Percentiles rank a stretch among this genome's conserved stretches.
Conservation (phyloP, 306 rosid genomes). For the Urtica urens region DNA sequence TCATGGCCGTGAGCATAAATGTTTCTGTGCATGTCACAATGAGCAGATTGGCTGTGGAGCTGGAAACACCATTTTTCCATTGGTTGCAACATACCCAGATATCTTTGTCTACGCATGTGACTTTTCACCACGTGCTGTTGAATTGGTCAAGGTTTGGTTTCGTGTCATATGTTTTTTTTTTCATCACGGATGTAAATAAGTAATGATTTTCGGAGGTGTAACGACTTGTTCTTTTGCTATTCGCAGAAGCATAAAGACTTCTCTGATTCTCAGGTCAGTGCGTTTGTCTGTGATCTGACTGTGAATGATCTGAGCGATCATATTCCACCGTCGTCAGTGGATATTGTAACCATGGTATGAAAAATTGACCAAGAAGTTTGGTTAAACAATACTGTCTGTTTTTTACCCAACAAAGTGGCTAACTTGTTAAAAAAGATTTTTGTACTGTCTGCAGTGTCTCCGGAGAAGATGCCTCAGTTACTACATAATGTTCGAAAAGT, state of each 20-base stretch:
- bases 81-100: constrained; percentile 55
- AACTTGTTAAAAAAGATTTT: constrained; percentile 82
- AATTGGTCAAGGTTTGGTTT: constrained; percentile 63
- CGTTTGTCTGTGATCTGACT: constrained; percentile 84
- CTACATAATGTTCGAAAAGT: constrained; percentile 65
- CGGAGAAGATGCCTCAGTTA: constrained; percentile 76
- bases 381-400: too few species aligned
- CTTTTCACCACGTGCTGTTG: constrained; percentile 85
- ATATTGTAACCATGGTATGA: constrained; percentile 82
- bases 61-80: constrained; percentile 87
- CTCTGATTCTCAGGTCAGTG: constrained; percentile 49
- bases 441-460: constrained; percentile 93
- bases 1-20: neutral
- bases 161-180: too few species aligned
- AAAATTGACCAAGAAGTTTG: constrained; percentile 12
- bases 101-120: constrained; percentile 82
- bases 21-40: constrained; percentile 10
- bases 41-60: constrained; percentile 87
- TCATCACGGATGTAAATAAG: too few species aligned
- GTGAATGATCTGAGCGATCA: constrained; percentile 60
- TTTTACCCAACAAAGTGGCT: constrained; percentile 39
- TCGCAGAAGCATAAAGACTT: constrained; percentile 68
- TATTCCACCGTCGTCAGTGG: constrained; percentile 62
- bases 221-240: constrained; percentile 9
- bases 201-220: too few species aligned